Evolutionary conservation across 352 stramenopile species (phyloP).

Genomic region (Globisporangium nagaii): DNA sequence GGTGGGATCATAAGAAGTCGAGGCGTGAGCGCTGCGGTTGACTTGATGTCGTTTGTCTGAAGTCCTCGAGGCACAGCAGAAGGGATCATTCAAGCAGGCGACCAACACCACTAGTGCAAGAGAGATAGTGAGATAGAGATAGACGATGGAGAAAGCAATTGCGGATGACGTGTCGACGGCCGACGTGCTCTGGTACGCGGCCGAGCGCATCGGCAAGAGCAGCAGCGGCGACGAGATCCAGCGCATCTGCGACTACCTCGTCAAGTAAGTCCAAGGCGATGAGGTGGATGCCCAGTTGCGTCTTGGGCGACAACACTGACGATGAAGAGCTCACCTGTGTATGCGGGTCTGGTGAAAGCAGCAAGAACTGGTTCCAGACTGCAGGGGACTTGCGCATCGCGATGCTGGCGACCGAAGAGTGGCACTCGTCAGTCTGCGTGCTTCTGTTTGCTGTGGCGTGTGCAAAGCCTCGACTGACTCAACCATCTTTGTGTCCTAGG

Average conservation of each 20-base stretch:
- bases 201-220: constrained; percentile 47
- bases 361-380: constrained; percentile 67
- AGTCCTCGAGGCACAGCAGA: too few relatives aligned
- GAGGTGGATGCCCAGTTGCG: too few relatives aligned
- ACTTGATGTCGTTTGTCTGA: too few relatives aligned
- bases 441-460: too few relatives aligned
- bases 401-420: constrained; percentile 30
- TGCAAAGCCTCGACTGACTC: too few relatives aligned
- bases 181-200: constrained; percentile 46
- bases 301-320: too few relatives aligned
- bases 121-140: neutral
- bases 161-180: constrained; percentile 27
- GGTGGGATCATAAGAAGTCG: too few relatives aligned
- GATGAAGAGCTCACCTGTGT: too few relatives aligned
- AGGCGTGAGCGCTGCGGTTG: too few relatives aligned
- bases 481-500: too few relatives aligned
- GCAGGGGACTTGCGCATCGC: constrained; percentile 47
- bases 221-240: constrained; percentile 41
- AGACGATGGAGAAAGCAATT: constrained; percentile 4
- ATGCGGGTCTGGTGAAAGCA: constrained; percentile 13
- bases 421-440: constrained; percentile 54
- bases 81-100: too few relatives aligned
- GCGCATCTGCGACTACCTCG: constrained; percentile 52
- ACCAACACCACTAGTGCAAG: neutral
- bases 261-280: constrained; percentile 26